Conservation (phyloP, 805 yeast genomes). For the Ogataea nakhonphanomensis region DNA sequence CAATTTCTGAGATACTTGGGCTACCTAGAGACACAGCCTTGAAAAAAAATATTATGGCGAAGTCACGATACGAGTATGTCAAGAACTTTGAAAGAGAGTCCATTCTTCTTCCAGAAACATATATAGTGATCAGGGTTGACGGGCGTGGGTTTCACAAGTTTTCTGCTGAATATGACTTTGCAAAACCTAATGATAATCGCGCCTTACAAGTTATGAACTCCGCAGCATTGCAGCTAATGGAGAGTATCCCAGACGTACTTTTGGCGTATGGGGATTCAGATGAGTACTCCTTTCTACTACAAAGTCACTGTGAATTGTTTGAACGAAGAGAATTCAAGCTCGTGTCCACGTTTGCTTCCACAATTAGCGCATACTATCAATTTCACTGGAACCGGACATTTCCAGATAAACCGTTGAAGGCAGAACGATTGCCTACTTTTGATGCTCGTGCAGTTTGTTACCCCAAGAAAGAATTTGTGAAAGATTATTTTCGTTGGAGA, state of each 20-base stretch:
- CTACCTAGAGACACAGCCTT: conserved; percentile 1
- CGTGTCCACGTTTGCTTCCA: conserved; percentile 75
- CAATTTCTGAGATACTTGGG: too few relatives aligned
- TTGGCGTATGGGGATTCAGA: conserved; percentile 95
- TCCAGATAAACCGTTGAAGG: conserved; percentile 39
- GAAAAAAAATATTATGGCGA: conserved; percentile 55
- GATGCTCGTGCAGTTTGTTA: conserved; percentile 89
- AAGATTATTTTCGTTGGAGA: conserved; percentile 91
- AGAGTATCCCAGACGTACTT: conserved; percentile 64
- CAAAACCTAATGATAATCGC: conserved; percentile 79
- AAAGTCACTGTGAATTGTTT: conserved; percentile 60
- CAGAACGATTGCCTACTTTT: conserved; percentile 70
- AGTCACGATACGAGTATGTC: conserved; percentile 85
- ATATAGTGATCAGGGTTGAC: conserved; percentile 81
- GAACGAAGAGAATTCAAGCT: conserved; percentile 83
- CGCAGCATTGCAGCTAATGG: conserved; percentile 66
- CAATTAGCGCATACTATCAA: conserved; percentile 75
- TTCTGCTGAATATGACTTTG: conserved; percentile 67
- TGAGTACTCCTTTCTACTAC: conserved; percentile 81
- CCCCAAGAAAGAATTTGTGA: conserved; percentile 56
- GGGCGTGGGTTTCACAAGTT: conserved; percentile 93
- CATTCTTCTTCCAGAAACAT: conserved; percentile 70
- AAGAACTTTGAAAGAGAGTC: conserved; percentile 74
- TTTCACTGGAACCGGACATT: conserved; percentile 63
- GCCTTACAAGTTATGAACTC: conserved; percentile 81